Percentiles rank a stretch among this genome's conserved stretches.
These are phyloP conservation scores for Xylaria multiplex DNA, from an alignment of 2,329 filamentous ascomycete genomes.

Conservation along the genomic window DNA sequence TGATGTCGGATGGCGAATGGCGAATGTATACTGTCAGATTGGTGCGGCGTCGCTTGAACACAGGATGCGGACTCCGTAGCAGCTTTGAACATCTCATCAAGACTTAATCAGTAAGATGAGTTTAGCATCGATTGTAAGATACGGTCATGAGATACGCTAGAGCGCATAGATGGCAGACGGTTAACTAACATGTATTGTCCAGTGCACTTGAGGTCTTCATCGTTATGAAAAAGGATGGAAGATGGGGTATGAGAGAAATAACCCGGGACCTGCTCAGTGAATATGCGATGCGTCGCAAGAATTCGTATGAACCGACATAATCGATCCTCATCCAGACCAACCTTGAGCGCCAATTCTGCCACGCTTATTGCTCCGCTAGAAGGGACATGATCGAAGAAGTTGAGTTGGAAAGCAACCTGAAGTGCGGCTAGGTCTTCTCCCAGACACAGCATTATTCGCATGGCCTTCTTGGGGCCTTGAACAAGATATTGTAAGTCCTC, in stretches of 20 bases:
- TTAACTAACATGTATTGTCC: no score
- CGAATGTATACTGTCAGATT: conserved; percentile 34
- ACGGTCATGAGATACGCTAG: conserved; percentile 27
- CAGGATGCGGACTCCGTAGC: conserved; percentile 30
- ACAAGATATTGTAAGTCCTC: conserved; percentile 20
- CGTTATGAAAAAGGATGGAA: conserved; percentile 28
- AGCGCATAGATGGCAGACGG: not conserved
- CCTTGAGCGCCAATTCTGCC: conserved; percentile 37
- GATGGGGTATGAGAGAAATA: conserved; percentile 39
- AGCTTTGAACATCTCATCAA: conserved; percentile 47
- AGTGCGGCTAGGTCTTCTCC: conserved; percentile 24
- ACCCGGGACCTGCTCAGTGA: conserved; percentile 38
- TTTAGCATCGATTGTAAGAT: not conserved
- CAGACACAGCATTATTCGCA: not conserved
- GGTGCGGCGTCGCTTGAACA: conserved; percentile 38
- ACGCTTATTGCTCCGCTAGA: conserved; percentile 35
- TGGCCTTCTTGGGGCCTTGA: conserved; percentile 6
- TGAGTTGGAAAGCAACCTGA: conserved; percentile 40
- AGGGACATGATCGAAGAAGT: conserved; percentile 44
- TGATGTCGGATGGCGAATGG: conserved; percentile 40
- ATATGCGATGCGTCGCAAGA: conserved; percentile 42
- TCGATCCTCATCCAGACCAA: conserved; percentile 41
- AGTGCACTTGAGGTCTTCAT: no score
- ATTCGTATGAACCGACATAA: conserved; percentile 39
- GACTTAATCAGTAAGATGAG: conserved; percentile 1